Percentiles rank a stretch among this genome's conserved stretches.
Conservation (phyloP, 495 filamentous ascomycete genomes). For the Penicillium verhagenii region DNA sequence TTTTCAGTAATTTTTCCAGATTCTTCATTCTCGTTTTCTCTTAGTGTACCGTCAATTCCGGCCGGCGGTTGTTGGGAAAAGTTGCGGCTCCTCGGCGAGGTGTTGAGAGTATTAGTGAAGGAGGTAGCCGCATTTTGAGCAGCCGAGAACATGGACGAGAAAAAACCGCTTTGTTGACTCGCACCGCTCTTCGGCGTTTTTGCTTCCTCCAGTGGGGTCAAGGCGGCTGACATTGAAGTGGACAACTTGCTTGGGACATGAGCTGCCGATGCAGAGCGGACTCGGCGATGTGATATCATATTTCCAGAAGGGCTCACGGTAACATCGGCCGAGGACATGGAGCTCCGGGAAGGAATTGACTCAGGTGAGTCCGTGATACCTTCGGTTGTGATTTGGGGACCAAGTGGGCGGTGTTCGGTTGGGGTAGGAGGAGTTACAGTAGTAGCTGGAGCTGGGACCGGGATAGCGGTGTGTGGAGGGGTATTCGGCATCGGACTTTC, state of each 20-base stretch:
- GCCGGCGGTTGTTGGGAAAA: constrained; percentile 22
- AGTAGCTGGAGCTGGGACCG: constrained; percentile 44
- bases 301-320: constrained; percentile 59
- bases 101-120: constrained; percentile 78
- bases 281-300: constrained; percentile 73
- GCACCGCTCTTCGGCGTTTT: constrained; percentile 45
- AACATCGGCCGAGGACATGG: constrained; percentile 28
- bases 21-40: constrained; percentile 27
- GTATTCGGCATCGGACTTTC: constrained; percentile 38
- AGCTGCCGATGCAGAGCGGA: constrained; percentile 62
- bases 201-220: constrained; percentile 68
- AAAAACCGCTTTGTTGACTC: constrained; percentile 68
- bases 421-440: constrained; percentile 59
- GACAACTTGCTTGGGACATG: constrained; percentile 87
- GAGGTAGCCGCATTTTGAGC: constrained; percentile 93
- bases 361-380: constrained; percentile 38
- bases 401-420: constrained; percentile 28
- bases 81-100: constrained; percentile 39
- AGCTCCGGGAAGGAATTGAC: constrained; percentile 30
- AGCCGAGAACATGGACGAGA: constrained; percentile 87
- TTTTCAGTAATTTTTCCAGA: constrained; percentile 14
- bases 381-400: constrained; percentile 21
- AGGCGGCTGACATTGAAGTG: constrained; percentile 66
- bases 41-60: constrained; percentile 25
- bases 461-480: constrained; percentile 42